Conservation (phyloP, 345 rosid genomes). For the Ailanthus altissimus region DNA sequence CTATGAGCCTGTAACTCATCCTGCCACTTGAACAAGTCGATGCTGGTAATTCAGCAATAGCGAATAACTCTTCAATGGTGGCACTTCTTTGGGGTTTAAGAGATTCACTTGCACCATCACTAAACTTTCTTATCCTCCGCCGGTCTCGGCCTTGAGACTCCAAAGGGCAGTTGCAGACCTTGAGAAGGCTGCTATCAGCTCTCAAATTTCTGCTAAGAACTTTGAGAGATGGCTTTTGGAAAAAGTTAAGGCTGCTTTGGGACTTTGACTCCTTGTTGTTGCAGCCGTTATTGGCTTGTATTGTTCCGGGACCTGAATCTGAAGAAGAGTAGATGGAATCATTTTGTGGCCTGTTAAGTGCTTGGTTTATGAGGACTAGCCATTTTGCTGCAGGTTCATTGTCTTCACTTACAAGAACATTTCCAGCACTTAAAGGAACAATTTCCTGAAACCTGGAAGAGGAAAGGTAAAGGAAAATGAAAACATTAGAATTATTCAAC, state of each 20-base stretch:
- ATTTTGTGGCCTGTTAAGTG: constrained; percentile 61
- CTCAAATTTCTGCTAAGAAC: constrained; percentile 64
- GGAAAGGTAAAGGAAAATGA: background rate
- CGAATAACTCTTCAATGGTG: constrained; percentile 25
- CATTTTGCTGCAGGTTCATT: constrained; percentile 97
- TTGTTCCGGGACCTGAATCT: constrained; percentile 39
- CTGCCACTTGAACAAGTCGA: constrained; percentile 29
- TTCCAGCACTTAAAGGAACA: constrained; percentile 95
- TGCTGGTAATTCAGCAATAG: constrained; percentile 34
- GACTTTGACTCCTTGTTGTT: constrained; percentile 46
- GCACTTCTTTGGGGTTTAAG: constrained; percentile 35
- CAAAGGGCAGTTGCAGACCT: constrained; percentile 72
- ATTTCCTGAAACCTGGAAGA: constrained; percentile 88
- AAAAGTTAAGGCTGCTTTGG: constrained; percentile 47
- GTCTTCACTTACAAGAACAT: constrained; percentile 84
- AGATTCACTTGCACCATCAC: constrained; percentile 34
- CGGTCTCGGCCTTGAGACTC: constrained; percentile 40
- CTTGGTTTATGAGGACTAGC: constrained; percentile 79
- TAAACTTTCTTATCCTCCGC: constrained; percentile 45
- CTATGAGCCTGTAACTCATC: constrained; percentile 60
- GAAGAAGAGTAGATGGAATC: constrained; percentile 35
- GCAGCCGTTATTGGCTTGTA: constrained; percentile 16
- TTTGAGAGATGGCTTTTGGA: constrained; percentile 78
- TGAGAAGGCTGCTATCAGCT: constrained; percentile 66
- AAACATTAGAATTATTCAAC: background rate